phyloP scores from a whole-genome alignment of 768 basidiomycete species.

The Gyrodon lividus region DNA sequence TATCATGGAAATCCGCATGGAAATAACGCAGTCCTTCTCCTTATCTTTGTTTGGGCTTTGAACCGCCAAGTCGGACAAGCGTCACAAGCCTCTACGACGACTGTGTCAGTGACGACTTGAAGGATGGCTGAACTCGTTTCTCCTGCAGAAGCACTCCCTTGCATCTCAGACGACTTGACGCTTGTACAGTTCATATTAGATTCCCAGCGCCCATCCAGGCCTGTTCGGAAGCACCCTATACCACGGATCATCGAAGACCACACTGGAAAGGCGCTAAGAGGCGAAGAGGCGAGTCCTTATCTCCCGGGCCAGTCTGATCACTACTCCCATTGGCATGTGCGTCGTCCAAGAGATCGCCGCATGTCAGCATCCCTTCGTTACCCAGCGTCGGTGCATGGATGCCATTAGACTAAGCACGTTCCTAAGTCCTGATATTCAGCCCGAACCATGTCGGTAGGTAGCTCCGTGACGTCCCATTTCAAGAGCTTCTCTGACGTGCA shows the following conservation, averaged over 20 bases:
- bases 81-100: too few relatives aligned
- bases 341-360: too few relatives aligned
- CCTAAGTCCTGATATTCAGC: conserved; percentile 59
- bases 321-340: not conserved
- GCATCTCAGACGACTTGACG: conserved; percentile 39
- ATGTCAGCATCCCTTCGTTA: too few relatives aligned
- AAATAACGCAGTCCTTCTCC: too few relatives aligned
- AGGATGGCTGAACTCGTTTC: conserved; percentile 31
- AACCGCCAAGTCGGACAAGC: too few relatives aligned
- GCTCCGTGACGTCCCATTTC: not conserved
- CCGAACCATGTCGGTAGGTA: conserved; percentile 62
- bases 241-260: conserved; percentile 45
- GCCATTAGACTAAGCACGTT: conserved; percentile 4
- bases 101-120: not conserved
- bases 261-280: conserved; percentile 34
- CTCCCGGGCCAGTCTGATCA: not conserved
- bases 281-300: conserved; percentile 35
- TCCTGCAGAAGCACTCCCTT: conserved; percentile 29
- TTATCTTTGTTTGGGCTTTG: too few relatives aligned
- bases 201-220: conserved; percentile 30
- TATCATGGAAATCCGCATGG: too few relatives aligned
- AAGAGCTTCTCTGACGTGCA: not conserved
- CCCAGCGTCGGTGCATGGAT: not conserved
- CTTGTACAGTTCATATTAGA: conserved; percentile 39
- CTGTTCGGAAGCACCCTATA: conserved; percentile 19